Percentiles rank a stretch among this genome's conserved stretches.
Conservation (phyloP, 352 stramenopile genomes). For the Globisporangium takayamanum region DNA sequence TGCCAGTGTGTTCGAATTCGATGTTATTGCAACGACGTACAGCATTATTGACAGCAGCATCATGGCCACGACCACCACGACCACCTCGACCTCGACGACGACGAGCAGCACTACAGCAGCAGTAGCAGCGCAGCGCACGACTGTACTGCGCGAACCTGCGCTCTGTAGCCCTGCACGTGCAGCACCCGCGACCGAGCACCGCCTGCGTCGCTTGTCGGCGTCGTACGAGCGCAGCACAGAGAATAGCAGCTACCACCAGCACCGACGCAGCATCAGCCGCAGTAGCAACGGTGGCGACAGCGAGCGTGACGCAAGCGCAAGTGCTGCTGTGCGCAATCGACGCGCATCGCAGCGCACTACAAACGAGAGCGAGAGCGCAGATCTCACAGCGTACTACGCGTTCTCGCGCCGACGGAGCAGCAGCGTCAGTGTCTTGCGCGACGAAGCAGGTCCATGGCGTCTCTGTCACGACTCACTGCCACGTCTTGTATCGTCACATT, state of each 20-base stretch:
- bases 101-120: neutral
- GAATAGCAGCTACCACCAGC: neutral
- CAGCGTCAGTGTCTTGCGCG: conserved; percentile 31
- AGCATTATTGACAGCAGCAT: neutral
- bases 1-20: conserved; percentile 1
- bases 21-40: neutral
- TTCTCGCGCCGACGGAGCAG: conserved; percentile 46
- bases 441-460: conserved; percentile 24
- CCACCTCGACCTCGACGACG: neutral
- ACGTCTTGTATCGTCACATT: neutral
- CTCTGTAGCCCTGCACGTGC: neutral
- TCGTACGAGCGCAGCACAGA: conserved; percentile 6
- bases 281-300: conserved; percentile 1
- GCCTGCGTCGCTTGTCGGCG: conserved; percentile 7
- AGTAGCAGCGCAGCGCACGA: neutral
- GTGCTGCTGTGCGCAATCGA: neutral
- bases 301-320: neutral
- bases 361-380: conserved; percentile 22
- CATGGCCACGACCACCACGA: neutral
- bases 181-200: conserved; percentile 1
- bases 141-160: neutral
- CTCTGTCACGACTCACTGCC: neutral
- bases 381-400: conserved; percentile 56
- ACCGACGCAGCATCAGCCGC: neutral
- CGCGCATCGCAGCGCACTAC: neutral